phyloP scores from a whole-genome alignment of 768 basidiomycete species.

The Omphalotus guepiniiformis region DNA sequence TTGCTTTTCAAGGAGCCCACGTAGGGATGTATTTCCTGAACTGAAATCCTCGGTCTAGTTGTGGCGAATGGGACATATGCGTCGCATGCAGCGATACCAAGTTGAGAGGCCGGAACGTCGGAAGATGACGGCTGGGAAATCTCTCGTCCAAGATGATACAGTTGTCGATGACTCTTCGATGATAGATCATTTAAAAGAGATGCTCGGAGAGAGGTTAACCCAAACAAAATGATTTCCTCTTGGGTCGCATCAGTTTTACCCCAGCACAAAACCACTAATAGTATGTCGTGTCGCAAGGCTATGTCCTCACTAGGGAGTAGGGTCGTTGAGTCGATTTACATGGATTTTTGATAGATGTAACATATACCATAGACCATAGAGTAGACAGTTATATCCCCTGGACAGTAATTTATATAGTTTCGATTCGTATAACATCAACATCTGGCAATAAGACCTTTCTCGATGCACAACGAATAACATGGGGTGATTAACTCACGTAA shows the following conservation, averaged over 20 bases:
- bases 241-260: neutral
- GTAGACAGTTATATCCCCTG: no score
- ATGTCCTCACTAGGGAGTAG: no score
- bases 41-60: neutral
- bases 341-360: no score
- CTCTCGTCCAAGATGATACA: constrained; percentile 1
- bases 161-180: neutral
- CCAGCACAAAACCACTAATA: neutral
- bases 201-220: neutral
- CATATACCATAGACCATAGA: no score
- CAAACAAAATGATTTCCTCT: constrained; percentile 21
- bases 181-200: constrained; percentile 6
- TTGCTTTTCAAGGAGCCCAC: no score
- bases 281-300: neutral
- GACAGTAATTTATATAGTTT: neutral
- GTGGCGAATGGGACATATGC: constrained; percentile 9
- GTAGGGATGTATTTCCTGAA: no score
- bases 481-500: no score
- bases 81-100: constrained; percentile 7
- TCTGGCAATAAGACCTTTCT: neutral
- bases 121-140: constrained; percentile 9
- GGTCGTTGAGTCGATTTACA: no score
- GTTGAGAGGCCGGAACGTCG: constrained; percentile 1
- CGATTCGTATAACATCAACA: neutral
- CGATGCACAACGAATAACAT: no score